Percentiles rank a stretch among this genome's conserved stretches.
Evolutionary conservation across 805 yeast species (phyloP).

Genomic region (Teunomyces aglyptinius): DNA sequence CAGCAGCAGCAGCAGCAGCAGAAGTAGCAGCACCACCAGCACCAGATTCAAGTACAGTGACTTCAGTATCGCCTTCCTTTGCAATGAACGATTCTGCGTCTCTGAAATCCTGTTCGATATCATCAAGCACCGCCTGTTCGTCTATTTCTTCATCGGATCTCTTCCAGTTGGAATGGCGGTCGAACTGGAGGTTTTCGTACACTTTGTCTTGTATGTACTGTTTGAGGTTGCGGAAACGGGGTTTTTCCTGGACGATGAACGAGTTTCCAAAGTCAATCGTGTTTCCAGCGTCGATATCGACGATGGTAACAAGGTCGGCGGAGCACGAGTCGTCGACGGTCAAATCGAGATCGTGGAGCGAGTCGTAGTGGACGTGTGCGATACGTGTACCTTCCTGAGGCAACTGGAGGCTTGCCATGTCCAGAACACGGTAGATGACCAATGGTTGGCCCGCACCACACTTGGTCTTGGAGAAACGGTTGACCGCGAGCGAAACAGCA

Average conservation of each 20-base stretch:
- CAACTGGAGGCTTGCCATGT: not conserved
- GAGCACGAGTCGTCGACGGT: conserved; percentile 12
- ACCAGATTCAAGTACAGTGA: conserved; percentile 19
- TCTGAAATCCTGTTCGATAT: conserved; percentile 32
- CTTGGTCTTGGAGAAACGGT: conserved; percentile 15
- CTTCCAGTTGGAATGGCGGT: conserved; percentile 12
- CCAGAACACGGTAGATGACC: conserved; percentile 25
- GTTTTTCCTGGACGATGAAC: conserved; percentile 29
- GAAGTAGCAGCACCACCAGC: not conserved
- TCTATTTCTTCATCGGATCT: conserved; percentile 9
- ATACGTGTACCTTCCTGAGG: conserved; percentile 10
- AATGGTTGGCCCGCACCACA: conserved; percentile 18
- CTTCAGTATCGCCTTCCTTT: conserved; percentile 20
- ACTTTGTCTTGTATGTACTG: conserved; percentile 21
- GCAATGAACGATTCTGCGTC: conserved; percentile 32
- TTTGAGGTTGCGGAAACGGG: conserved; percentile 24
- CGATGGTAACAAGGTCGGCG: conserved; percentile 2
- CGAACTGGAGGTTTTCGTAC: conserved; percentile 15
- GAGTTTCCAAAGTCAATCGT: conserved; percentile 7
- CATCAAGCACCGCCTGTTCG: conserved; percentile 8
- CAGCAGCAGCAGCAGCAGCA: not conserved
- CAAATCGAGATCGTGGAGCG: conserved; percentile 17
- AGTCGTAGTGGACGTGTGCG: conserved; percentile 20
- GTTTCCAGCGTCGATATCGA: conserved; percentile 20
- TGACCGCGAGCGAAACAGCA: conserved; percentile 15